A percentile compares a stretch with the other conserved stretches of the same genome.
These are phyloP conservation scores for Petunia hybrid DNA, from an alignment of 305 asterid genomes.

Conservation along the genomic window DNA sequence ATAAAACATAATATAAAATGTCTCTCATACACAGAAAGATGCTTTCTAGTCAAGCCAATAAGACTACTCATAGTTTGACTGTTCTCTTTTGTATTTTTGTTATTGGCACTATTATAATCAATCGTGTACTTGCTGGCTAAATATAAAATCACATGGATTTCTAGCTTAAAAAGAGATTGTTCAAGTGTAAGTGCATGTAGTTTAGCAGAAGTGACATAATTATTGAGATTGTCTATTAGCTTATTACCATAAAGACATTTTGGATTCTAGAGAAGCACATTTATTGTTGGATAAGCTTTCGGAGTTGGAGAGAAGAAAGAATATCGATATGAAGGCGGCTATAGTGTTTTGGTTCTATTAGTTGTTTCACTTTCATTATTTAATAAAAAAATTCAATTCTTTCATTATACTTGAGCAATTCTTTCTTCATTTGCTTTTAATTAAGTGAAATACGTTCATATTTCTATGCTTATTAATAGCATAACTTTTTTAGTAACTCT, in stretches of 20 bases:
- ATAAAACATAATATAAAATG: neutral
- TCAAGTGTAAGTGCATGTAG: slow-evolving; percentile 16
- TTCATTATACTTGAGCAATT: neutral
- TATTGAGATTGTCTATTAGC: neutral
- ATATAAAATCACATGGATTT: slow-evolving; percentile 31
- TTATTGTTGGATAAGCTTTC: slow-evolving; percentile 25
- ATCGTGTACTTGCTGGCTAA: slow-evolving; percentile 40
- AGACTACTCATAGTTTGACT: slow-evolving; percentile 26
- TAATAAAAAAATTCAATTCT: neutral
- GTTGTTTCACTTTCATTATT: slow-evolving; percentile 25
- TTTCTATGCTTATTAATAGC: too few relatives aligned
- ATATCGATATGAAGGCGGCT: neutral
- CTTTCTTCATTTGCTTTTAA: too few relatives aligned
- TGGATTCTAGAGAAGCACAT: neutral
- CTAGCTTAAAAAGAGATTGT: slow-evolving; percentile 24
- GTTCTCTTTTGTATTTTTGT: slow-evolving; percentile 34
- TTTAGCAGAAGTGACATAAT: neutral
- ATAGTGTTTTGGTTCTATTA: slow-evolving; percentile 25
- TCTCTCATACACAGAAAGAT: slow-evolving; percentile 33
- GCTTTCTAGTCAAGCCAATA: slow-evolving; percentile 39
- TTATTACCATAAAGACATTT: slow-evolving; percentile 24
- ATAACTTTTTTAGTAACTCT: too few relatives aligned
- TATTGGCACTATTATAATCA: slow-evolving; percentile 14
- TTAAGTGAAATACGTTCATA: too few relatives aligned
- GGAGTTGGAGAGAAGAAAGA: neutral